A percentile compares a stretch with the other conserved stretches of the same genome.
Evolutionary conservation across 75 land plant species (phyloP).

Genomic region (Gnetum montanum): DNA sequence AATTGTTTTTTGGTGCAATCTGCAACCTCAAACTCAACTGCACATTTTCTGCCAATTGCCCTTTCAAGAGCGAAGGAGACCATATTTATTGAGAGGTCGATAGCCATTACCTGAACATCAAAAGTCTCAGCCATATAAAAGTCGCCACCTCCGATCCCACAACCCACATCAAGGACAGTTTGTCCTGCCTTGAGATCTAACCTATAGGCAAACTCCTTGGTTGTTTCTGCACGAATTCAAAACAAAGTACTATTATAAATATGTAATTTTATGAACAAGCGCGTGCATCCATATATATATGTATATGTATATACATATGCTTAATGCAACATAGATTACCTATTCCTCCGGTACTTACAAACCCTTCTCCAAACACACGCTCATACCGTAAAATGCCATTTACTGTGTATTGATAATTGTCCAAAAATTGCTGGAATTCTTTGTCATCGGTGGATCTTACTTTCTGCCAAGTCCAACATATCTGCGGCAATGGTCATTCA

Average conservation of each 20-base stretch:
- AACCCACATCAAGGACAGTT: constrained; percentile 94
- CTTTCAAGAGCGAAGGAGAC: constrained; percentile 92
- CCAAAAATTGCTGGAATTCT: constrained; percentile 85
- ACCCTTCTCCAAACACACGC: constrained; percentile 93
- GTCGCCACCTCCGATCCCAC: constrained; percentile 99
- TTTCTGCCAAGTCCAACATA: constrained; percentile 97
- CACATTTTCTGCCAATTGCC: constrained; percentile 83
- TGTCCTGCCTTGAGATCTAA: constrained; percentile 84
- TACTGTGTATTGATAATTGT: constrained; percentile 72
- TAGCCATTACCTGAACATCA: constrained; percentile 85
- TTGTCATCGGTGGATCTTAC: constrained; percentile 48
- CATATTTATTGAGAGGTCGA: constrained; percentile 98
- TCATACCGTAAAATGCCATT: constrained; percentile 97
- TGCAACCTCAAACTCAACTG: constrained; percentile 94
- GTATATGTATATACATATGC: background rate
- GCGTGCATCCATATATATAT: no score
- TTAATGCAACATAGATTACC: constrained; percentile 29
- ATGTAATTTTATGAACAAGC: background rate
- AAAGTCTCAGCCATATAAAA: constrained; percentile 97
- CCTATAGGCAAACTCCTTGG: constrained; percentile 88
- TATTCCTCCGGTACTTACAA: constrained; percentile 94
- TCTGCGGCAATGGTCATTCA: constrained; percentile 51
- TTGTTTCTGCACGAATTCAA: constrained; percentile 85
- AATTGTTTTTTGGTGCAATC: constrained; percentile 81
- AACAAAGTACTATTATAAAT: background rate